Base-by-base conservation (phyloP, 2,329 filamentous ascomycete genomes). In the Penicillium aurantiogriseum region DNA sequence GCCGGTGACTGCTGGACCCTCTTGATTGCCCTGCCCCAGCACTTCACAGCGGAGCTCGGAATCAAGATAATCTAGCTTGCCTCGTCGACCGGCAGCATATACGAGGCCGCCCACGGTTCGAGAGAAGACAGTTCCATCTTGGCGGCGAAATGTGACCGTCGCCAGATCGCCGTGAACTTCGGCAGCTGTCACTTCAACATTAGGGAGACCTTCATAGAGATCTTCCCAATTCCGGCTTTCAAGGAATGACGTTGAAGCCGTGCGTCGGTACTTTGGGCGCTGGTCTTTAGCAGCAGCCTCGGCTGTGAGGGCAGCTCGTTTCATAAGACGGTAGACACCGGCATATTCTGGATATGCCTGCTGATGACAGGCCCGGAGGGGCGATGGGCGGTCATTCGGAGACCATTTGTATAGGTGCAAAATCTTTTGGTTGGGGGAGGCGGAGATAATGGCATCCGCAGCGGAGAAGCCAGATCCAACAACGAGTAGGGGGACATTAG, bases 321-420 rank as follows among this genome's bases (percentile, higher is more conserved):
- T 86, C 84, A 87, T 86, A 42, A 82, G 74, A 15, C 82, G 77
- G 62, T 87, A 86, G 1, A 87, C 76, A 9, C 80, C 78, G 0
- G 84, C 83, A 65, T 87, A 87, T 60, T 86, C 84, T 0, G 84
- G 84, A 64, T 87, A 87, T 31, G 83, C 84, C 44, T 82, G 79
- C 46, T 83, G 80, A 64, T 87, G 84, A 57, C 84, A 86, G 38
- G 80, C 79, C 21, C 81, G 80, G 13, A 87, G 70, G 2, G 84
- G 84, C 0, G 83, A 85, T 0, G 83, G 83, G 19, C 78, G 76
- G 5, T 74, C 76, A 9, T 83, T 76, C 0, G 83, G 81, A n/a
- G 78, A 76, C 84, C 84, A 87, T 67, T 82, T 82, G 68, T 81
- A 87, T 51, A 85, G 68, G 63, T 87, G 84, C n/a, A 86, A 70